phyloP scores from a whole-genome alignment of 164 flowering plant genomes.

The Taxillus chinensis region DNA sequence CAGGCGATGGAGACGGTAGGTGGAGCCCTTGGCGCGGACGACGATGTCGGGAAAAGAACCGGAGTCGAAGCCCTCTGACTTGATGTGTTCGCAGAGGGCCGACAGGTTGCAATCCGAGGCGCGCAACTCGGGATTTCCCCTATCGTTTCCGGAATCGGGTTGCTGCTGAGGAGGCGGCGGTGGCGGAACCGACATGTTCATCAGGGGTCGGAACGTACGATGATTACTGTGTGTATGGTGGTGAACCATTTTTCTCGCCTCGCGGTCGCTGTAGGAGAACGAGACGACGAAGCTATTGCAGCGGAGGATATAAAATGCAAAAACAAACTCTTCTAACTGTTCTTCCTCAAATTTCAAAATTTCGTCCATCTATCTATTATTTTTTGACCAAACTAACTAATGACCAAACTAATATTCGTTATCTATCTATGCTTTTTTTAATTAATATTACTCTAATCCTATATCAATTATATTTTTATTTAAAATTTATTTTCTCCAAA shows the following conservation, averaged over 20 bases:
- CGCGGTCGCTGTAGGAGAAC: background rate
- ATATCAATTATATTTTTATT: too few relatives aligned
- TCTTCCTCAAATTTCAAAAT: too few relatives aligned
- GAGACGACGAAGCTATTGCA: too few relatives aligned
- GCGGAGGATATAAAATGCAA: too few relatives aligned
- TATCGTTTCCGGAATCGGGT: slow-evolving; percentile 36
- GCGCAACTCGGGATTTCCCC: slow-evolving; percentile 45
- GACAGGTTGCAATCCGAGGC: slow-evolving; percentile 73
- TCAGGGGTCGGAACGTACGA: slow-evolving; percentile 17
- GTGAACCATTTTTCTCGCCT: slow-evolving; percentile 5
- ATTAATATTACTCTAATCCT: too few relatives aligned
- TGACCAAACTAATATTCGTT: too few relatives aligned
- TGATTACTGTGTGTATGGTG: slow-evolving; percentile 12
- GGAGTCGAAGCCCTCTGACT: slow-evolving; percentile 69
- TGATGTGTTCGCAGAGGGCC: slow-evolving; percentile 88
- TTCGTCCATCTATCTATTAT: too few relatives aligned
- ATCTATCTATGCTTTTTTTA: too few relatives aligned
- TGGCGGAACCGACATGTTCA: slow-evolving; percentile 26
- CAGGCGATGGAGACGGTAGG: slow-evolving; percentile 88
- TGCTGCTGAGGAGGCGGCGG: slow-evolving; percentile 23
- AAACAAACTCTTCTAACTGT: too few relatives aligned
- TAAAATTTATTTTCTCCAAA: too few relatives aligned
- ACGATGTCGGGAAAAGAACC: slow-evolving; percentile 85
- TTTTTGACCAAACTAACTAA: too few relatives aligned
- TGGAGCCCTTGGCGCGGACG: slow-evolving; percentile 75